Percentiles rank a stretch among this genome's conserved stretches.
Evolutionary conservation across 805 yeast genomes (phyloP).

Genomic region (Peterozyma xylosa): DNA sequence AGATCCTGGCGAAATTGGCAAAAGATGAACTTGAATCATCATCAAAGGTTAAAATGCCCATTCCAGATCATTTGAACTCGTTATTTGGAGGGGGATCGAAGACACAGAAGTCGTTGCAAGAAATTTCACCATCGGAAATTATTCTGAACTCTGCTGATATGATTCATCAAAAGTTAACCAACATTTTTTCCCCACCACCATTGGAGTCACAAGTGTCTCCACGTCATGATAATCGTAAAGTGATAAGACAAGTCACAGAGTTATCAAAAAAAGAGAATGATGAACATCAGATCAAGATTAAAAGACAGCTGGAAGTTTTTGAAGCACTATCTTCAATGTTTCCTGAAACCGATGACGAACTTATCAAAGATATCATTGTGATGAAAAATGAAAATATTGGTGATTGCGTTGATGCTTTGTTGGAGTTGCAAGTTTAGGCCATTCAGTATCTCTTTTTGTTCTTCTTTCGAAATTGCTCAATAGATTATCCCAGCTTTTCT

Average conservation of each 20-base stretch:
- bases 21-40: constrained; percentile 13
- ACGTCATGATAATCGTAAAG: neutral
- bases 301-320: constrained; percentile 39
- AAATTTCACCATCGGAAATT: constrained; percentile 25
- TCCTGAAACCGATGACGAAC: constrained; percentile 61
- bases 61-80: constrained; percentile 18
- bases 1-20: constrained; percentile 29
- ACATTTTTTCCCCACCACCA: constrained; percentile 13
- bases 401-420: constrained; percentile 61
- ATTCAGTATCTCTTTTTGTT: neutral
- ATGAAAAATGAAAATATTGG: constrained; percentile 65
- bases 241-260: constrained; percentile 13
- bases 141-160: constrained; percentile 27
- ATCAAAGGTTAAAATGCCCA: constrained; percentile 9
- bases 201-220: neutral
- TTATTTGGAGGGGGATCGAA: constrained; percentile 11
- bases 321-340: constrained; percentile 59
- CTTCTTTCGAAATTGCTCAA: too few relatives aligned
- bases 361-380: constrained; percentile 62
- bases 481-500: neutral
- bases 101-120: constrained; percentile 10
- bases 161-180: constrained; percentile 24
- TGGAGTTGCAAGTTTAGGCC: constrained; percentile 18
- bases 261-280: constrained; percentile 24
- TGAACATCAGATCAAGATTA: constrained; percentile 24